Evolutionary conservation across 371 early-diverging fungal species (phyloP).

Genomic region (Chytridium lagenaria): DNA sequence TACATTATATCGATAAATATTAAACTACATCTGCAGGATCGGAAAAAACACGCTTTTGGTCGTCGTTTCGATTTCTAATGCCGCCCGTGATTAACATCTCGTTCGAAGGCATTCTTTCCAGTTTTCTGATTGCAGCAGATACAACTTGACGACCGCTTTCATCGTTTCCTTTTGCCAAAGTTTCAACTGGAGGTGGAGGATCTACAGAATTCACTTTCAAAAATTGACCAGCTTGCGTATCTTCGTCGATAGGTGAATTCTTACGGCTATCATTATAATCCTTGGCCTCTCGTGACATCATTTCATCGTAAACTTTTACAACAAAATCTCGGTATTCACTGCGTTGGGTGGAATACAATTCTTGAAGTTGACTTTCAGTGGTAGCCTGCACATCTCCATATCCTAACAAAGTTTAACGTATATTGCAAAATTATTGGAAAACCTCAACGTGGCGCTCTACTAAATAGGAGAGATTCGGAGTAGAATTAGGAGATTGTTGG

Average conservation of each 20-base stretch:
- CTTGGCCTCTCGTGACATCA: constrained; percentile 63
- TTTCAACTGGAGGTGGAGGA: not conserved
- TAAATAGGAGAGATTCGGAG: constrained; percentile 52
- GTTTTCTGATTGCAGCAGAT: constrained; percentile 24
- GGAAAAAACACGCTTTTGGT: not conserved
- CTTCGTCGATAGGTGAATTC: not conserved
- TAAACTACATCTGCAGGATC: not conserved
- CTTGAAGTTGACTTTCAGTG: constrained; percentile 66
- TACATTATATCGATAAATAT: not conserved
- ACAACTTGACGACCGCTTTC: not conserved
- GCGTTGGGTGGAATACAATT: constrained; percentile 64
- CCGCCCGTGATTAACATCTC: constrained; percentile 18
- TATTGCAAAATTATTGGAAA: not conserved
- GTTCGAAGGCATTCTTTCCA: constrained; percentile 31
- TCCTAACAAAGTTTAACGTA: too few species aligned
- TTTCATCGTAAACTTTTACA: constrained; percentile 62
- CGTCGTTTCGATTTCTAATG: not conserved
- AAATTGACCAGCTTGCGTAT: not conserved
- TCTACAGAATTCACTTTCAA: not conserved
- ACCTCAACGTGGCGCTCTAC: constrained; percentile 53
- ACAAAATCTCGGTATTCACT: constrained; percentile 74
- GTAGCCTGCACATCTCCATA: constrained; percentile 68
- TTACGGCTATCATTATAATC: constrained; percentile 13
- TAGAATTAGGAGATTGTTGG: constrained; percentile 24
- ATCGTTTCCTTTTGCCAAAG: not conserved